Base-by-base conservation (phyloP, 75 land plant genomes). In the Cupressus sempervirens region DNA sequence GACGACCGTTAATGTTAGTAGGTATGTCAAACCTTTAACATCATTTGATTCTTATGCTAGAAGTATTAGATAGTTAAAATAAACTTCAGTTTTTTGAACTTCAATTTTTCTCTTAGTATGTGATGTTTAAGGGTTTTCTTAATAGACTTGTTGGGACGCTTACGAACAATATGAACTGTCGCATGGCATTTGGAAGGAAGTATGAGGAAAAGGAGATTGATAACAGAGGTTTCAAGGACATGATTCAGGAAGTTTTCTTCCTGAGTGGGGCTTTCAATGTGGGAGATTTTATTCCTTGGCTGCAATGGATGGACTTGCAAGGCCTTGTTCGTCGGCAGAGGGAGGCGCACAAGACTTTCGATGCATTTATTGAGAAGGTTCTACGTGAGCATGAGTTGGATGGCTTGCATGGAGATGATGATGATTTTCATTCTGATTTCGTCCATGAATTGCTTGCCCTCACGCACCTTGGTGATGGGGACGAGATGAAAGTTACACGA, bases 131-230 rank as follows among this genome's bases (percentile, higher is more conserved):
- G n/a, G n/a, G n/a, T n/a, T n/a, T n/a, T n/a, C n/a, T n/a, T n/a
- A n/a, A n/a, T n/a, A n/a, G n/a, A n/a, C 34, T 73, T 1, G 76
- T 11, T 18, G 76, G 34, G 38, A 1, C 34, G 32, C 45, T 43
- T 43, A 43, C 45, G 0, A 43, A 83, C 0, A 85, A 88, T 16
- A 74, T 90, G 81, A 75, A 50, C 11, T 84, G 89, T 20, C 36
- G 53, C 26, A 90, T 88, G 91, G 87, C 84, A 20, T 76, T 90
- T 46, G 91, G 91, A 45, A 84, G 75, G 84, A 90, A 86, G 45
- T 88, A 74, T 35, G 20, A 12, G 18, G 82, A 86, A 14, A 10
- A 81, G 1, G 88, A 87, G 2, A 20, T 87, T 9, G 74, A 83
- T 15, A 83, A 81, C 40, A 87, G 56, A 15, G 87, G 83, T 0